phyloP scores from a whole-genome alignment of 805 yeast genomes.

The Kuraishia hungarica region DNA sequence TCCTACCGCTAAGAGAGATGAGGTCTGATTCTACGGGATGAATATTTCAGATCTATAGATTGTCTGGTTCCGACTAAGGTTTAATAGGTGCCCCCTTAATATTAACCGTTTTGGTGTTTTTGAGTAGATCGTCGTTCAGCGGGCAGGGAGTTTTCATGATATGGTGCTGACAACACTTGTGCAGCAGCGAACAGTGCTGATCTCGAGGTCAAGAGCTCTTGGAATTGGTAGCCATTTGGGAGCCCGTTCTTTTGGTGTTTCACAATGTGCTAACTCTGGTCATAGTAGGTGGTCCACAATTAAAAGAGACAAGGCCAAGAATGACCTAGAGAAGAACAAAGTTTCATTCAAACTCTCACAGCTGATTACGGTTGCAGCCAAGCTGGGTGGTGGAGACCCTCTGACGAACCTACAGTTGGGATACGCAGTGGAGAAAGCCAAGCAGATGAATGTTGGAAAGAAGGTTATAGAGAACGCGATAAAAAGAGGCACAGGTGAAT shows the following conservation, averaged over 20 bases:
- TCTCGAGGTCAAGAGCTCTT: neutral
- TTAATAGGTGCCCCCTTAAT: too few species aligned
- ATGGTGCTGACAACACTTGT: neutral
- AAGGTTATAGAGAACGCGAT: constrained; percentile 83
- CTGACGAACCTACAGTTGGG: constrained; percentile 50
- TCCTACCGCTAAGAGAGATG: neutral
- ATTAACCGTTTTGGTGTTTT: too few species aligned
- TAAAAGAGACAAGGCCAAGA: constrained; percentile 88
- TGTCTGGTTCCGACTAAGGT: too few species aligned
- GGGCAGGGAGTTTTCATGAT: neutral
- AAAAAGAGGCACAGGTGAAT: constrained; percentile 72
- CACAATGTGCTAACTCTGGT: constrained; percentile 40
- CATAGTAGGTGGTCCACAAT: constrained; percentile 96
- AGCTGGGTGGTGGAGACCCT: constrained; percentile 64
- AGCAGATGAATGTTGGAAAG: constrained; percentile 68
- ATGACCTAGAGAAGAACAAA: constrained; percentile 71
- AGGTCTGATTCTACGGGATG: neutral
- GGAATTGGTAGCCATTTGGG: neutral
- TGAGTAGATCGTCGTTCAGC: neutral
- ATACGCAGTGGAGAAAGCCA: constrained; percentile 72
- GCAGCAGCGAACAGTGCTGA: neutral
- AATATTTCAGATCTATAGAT: neutral
- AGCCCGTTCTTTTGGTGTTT: neutral
- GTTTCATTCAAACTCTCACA: constrained; percentile 64
- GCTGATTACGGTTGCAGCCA: constrained; percentile 68